phyloP scores from a whole-genome alignment of 2,329 filamentous ascomycete genomes.

The Aspergillus aculeatus region DNA sequence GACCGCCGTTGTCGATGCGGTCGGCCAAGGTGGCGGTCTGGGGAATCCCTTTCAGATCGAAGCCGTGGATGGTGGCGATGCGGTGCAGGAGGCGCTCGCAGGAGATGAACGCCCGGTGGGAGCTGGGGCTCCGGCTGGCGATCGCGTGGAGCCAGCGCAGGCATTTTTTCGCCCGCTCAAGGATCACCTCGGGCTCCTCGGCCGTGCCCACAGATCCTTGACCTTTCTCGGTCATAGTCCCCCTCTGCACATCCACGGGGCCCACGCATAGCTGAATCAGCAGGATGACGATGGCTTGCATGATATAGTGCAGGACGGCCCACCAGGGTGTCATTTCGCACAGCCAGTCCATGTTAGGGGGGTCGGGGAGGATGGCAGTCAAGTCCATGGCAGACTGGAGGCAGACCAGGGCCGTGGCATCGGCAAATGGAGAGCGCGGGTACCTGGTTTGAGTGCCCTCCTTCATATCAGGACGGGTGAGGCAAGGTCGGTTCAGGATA shows the following conservation, averaged over 20 bases:
- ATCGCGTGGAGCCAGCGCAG: background rate
- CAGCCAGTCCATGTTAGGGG: conserved; percentile 33
- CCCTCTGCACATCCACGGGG: background rate
- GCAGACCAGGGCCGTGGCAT: background rate
- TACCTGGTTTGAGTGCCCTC: background rate
- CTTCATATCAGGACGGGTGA: conserved; percentile 2
- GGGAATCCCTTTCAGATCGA: background rate
- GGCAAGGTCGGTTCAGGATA: conserved; percentile 3
- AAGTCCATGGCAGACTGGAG: conserved; percentile 16
- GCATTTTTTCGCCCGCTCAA: background rate
- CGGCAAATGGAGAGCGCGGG: conserved; percentile 3
- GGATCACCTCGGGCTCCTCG: background rate
- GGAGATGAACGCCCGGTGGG: background rate
- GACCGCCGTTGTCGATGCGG: background rate
- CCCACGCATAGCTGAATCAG: conserved; percentile 26
- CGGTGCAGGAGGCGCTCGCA: background rate
- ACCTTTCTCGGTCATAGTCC: background rate
- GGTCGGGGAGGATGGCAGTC: conserved; percentile 33
- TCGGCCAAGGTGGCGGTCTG: background rate
- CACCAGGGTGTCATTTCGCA: conserved; percentile 40
- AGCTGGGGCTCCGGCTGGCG: background rate
- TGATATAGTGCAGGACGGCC: conserved; percentile 42
- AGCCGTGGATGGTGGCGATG: background rate
- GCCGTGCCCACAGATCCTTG: background rate
- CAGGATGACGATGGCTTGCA: conserved; percentile 41